Evolutionary conservation across 2,329 filamentous ascomycete genomes (phyloP).

Genomic region (Nigrograna mackinnonii): DNA sequence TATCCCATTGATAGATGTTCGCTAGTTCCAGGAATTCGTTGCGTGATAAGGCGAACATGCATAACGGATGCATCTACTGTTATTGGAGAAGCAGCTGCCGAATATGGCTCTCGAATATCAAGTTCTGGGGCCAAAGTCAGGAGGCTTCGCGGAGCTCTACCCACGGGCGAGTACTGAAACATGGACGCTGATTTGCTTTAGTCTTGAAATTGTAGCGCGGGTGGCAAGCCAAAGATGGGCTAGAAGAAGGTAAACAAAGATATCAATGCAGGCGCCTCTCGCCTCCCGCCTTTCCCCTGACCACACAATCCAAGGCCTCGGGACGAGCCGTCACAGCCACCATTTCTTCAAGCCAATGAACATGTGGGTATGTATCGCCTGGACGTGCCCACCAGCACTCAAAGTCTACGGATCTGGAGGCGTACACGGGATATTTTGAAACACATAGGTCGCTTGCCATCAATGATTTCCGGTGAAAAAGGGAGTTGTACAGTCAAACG

Average conservation of each 20-base stretch:
- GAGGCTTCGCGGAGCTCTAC: constrained; percentile 9
- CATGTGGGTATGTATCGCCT: too few relatives aligned
- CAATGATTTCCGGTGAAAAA: too few relatives aligned
- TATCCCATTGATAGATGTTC: constrained; percentile 13
- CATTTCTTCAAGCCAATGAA: too few relatives aligned
- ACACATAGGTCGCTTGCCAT: too few relatives aligned
- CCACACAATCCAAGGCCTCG: constrained; percentile 14
- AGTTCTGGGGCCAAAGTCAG: constrained; percentile 9
- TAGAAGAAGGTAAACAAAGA: constrained; percentile 14
- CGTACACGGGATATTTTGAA: too few relatives aligned
- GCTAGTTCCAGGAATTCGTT: constrained; percentile 11
- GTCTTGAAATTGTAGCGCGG: constrained; percentile 16
- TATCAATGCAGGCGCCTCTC: constrained; percentile 8
- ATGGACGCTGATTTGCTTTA: constrained; percentile 16
- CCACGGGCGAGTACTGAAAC: constrained; percentile 5
- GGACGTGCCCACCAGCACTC: too few relatives aligned
- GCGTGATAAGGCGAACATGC: constrained; percentile 19
- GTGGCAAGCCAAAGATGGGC: constrained; percentile 11
- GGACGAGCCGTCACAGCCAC: constrained; percentile 29
- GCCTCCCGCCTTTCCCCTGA: constrained; percentile 15
- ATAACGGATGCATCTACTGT: constrained; percentile 17
- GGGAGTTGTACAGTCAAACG: too few relatives aligned
- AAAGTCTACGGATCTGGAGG: too few relatives aligned
- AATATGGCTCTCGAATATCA: constrained; percentile 16
- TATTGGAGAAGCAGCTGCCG: constrained; percentile 9